A percentile compares a stretch with the other conserved stretches of the same genome.
Evolutionary conservation across 148 eudicot species (phyloP).

Genomic region (Cornus suecica): DNA sequence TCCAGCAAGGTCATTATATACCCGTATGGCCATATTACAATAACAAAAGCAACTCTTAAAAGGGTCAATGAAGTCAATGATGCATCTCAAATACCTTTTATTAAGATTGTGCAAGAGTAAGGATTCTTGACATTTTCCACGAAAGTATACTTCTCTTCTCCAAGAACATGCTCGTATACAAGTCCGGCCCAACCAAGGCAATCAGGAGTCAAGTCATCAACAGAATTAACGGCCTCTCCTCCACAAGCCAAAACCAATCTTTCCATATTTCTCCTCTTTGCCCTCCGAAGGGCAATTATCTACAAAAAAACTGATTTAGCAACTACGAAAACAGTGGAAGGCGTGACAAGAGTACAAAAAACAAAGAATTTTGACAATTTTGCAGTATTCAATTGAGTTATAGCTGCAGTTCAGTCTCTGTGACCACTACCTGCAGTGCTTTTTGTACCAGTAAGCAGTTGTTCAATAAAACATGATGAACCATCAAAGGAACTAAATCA

Average conservation of each 20-base stretch:
- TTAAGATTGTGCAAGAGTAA: slow-evolving; percentile 88
- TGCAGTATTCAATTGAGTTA: background rate
- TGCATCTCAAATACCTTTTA: slow-evolving; percentile 61
- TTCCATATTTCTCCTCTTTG: slow-evolving; percentile 97
- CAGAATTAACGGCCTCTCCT: slow-evolving; percentile 94
- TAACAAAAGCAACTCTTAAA: background rate
- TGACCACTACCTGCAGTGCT: background rate
- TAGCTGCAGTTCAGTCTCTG: slow-evolving; percentile 1
- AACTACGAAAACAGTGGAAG: background rate
- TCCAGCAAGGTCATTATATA: background rate
- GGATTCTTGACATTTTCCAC: slow-evolving; percentile 97
- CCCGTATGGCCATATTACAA: background rate
- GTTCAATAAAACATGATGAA: background rate
- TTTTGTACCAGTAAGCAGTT: background rate
- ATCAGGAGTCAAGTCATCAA: slow-evolving; percentile 85
- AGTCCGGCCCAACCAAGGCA: slow-evolving; percentile 99
- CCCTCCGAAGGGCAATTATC: slow-evolving; percentile 93
- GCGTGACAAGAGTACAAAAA: background rate
- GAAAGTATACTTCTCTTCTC: slow-evolving; percentile 95
- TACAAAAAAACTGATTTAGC: slow-evolving; percentile 19
- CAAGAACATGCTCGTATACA: slow-evolving; percentile 94
- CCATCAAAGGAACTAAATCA: background rate
- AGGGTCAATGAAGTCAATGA: background rate
- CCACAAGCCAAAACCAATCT: slow-evolving; percentile 96
- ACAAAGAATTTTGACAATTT: background rate